Conservation (phyloP, 2,329 filamentous ascomycete species). For the Fusarium sp. region DNA sequence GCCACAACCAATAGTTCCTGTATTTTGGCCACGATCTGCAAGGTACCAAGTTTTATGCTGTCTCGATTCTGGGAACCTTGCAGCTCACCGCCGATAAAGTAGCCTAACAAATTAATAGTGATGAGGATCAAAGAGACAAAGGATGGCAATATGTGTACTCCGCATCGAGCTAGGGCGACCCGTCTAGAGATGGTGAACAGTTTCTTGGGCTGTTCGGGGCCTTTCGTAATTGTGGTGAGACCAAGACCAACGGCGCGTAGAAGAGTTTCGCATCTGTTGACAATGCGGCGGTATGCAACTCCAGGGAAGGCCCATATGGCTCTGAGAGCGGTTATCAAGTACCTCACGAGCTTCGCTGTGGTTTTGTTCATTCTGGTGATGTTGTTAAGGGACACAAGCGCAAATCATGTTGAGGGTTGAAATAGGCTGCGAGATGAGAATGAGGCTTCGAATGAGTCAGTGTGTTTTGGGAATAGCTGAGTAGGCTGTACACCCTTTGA, state of each 20-base stretch:
- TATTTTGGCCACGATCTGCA: background rate
- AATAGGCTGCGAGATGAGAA: background rate
- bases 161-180: background rate
- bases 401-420: background rate
- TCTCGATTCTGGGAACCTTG: background rate
- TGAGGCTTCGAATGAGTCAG: background rate
- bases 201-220: background rate
- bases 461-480: no score
- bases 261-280: background rate
- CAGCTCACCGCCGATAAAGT: background rate
- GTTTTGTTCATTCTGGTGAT: background rate
- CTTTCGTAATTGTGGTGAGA: background rate
- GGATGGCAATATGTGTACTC: background rate
- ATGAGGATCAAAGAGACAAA: background rate
- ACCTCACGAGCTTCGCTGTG: no score
- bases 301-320: background rate
- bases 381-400: background rate
- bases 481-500: no score
- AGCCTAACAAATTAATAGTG: background rate
- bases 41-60: background rate
- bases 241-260: background rate
- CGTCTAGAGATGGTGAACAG: background rate
- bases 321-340: no score
- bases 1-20: background rate
- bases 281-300: background rate